Percentiles rank a stretch among this genome's conserved stretches.
Conservation (phyloP, 228 moss, liverwort and hornwort genomes). For the Sphagnum fallax region DNA sequence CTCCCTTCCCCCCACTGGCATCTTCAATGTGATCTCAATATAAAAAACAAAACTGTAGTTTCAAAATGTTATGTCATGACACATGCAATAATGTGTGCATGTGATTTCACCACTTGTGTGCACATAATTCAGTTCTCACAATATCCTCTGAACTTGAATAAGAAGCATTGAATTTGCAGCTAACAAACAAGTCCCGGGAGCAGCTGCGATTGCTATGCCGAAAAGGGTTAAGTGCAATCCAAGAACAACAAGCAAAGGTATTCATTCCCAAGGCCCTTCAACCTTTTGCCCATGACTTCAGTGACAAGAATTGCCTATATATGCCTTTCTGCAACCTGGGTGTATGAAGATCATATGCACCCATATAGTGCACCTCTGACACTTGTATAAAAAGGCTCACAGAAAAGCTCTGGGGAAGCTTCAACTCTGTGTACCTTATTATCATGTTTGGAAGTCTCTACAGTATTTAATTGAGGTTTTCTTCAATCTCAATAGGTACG, state of each 20-base stretch:
- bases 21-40: background rate
- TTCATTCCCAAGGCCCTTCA: background rate
- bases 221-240: slow-evolving; percentile 8
- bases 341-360: background rate
- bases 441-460: too few species aligned
- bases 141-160: too few species aligned
- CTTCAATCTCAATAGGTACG: slow-evolving; percentile 7
- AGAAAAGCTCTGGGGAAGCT: background rate
- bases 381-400: background rate
- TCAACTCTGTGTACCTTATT: background rate
- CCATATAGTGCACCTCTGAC: background rate
- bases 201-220: slow-evolving; percentile 11
- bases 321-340: background rate
- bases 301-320: background rate
- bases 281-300: background rate
- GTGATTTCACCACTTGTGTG: too few species aligned
- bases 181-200: slow-evolving; percentile 9
- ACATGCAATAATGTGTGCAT: too few species aligned
- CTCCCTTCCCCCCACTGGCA: background rate
- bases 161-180: slow-evolving; percentile 4
- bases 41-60: background rate
- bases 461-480: too few species aligned
- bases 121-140: too few species aligned
- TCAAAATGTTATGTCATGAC: background rate
- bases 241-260: slow-evolving; percentile 28